Base-by-base conservation (phyloP, 805 yeast species). In the Spathaspora sp. region DNA sequence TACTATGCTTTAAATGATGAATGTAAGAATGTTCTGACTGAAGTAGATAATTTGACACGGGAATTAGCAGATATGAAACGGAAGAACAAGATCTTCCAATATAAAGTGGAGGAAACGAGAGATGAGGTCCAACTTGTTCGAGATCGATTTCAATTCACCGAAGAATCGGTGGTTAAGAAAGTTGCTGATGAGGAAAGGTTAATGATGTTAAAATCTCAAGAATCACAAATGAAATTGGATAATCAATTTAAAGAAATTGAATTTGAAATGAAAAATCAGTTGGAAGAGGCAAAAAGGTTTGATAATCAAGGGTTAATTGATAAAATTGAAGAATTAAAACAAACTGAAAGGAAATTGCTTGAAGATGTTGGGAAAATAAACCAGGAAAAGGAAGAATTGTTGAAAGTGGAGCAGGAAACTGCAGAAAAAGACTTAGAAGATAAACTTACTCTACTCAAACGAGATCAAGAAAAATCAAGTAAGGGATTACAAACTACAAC, bases 191-290 rank as follows among this genome's bases (percentile, higher is more conserved):
- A 60, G 50, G 76, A 73, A 46, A 63, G 63, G 29, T 51, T 64
- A 44, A 55, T 67, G 20, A 57, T 66, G 31, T 54, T 64, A 5
- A 60, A 67, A 42, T 52, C 75, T 2, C 60, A 66, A 48, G 74
- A 73, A 38, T 59, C 60, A 42, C 57, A 63, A 23, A 63, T 66
- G 18, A 56, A 58, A 32, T 58, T 64, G 16, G 59, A 55, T 38
- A 62, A 59, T 47, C 68, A 67, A 42, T 70, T 53, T 52, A 62
- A 67, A 31, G 70, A 68, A 39, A 52, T 69, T 39, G 60, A 64
- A 31, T 69, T 66, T 53, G 72, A 74, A 47, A 54, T 73, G 38
- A 61, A 65, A n/a, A 55, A 65, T 20, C 73, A 71, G 49, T 54
- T 76, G 4, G 57, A 63, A 16, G 51, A 56, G 3, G 71, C 73